Conservation (phyloP, 1,284 basidiomycete species). For the Trametes sp. region DNA sequence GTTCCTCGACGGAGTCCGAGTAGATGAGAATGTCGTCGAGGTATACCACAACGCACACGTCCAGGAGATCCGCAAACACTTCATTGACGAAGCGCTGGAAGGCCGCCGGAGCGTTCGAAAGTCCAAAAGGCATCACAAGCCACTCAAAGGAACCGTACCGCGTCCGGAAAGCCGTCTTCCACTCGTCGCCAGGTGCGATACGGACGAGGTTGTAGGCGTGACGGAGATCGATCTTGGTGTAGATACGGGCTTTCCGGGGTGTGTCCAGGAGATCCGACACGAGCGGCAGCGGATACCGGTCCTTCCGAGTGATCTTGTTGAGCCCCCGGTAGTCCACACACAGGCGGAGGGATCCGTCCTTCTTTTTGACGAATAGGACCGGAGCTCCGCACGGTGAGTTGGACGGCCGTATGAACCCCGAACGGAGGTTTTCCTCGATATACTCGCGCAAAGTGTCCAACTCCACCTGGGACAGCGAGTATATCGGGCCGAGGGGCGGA, state of each 20-base stretch:
- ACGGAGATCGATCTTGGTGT: slow-evolving; percentile 44
- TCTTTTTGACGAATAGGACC: slow-evolving; percentile 57
- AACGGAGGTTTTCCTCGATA: slow-evolving; percentile 46
- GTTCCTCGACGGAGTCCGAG: slow-evolving; percentile 31
- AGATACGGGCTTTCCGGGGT: slow-evolving; percentile 35
- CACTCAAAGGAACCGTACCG: slow-evolving; percentile 48
- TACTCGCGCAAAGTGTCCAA: slow-evolving; percentile 44
- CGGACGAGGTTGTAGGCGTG: slow-evolving; percentile 42
- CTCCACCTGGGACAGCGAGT: slow-evolving; percentile 36
- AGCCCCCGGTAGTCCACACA: slow-evolving; percentile 54
- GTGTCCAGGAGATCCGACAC: slow-evolving; percentile 46
- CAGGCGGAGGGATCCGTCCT: slow-evolving; percentile 47
- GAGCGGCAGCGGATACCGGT: slow-evolving; percentile 50
- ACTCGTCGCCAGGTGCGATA: slow-evolving; percentile 40
- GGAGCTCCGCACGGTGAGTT: slow-evolving; percentile 47
- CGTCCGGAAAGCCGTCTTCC: slow-evolving; percentile 47
- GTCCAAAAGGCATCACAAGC: slow-evolving; percentile 47
- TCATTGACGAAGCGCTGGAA: slow-evolving; percentile 37
- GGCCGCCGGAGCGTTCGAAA: slow-evolving; percentile 38
- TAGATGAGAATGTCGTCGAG: slow-evolving; percentile 40
- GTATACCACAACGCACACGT: slow-evolving; percentile 33
- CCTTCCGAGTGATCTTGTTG: slow-evolving; percentile 48
- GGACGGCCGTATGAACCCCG: slow-evolving; percentile 46
- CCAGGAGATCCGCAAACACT: slow-evolving; percentile 36
- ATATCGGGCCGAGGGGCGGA: slow-evolving; percentile 32